A percentile compares a stretch with the other conserved stretches of the same genome.
Conservation (phyloP, 371 early-diverging fungal species). For the Batkoa obscura region DNA sequence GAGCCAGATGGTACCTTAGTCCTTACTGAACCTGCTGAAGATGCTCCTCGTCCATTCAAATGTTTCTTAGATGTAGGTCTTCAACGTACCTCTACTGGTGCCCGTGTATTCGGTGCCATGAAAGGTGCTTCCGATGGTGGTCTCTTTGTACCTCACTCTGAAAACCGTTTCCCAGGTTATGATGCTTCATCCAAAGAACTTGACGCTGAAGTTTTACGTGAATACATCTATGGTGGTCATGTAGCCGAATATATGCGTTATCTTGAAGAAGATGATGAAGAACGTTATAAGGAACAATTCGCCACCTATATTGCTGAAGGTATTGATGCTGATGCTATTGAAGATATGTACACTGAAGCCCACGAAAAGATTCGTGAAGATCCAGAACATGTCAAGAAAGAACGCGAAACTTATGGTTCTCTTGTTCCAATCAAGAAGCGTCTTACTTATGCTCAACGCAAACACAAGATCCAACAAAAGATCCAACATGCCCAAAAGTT, state of each 20-base stretch:
- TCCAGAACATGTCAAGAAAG: slow-evolving; percentile 50
- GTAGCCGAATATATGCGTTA: slow-evolving; percentile 96
- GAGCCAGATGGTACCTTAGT: slow-evolving; percentile 86
- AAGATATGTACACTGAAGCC: slow-evolving; percentile 89
- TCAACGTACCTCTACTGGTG: slow-evolving; percentile 96
- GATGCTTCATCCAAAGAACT: slow-evolving; percentile 76
- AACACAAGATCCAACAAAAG: slow-evolving; percentile 77
- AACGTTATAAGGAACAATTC: slow-evolving; percentile 96
- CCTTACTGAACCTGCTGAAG: slow-evolving; percentile 81
- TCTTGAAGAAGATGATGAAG: slow-evolving; percentile 97
- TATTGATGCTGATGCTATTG: slow-evolving; percentile 80
- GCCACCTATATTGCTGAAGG: slow-evolving; percentile 84
- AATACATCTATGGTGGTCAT: slow-evolving; percentile 98
- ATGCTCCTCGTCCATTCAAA: slow-evolving; percentile 97
- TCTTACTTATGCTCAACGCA: slow-evolving; percentile 79
- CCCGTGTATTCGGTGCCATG: slow-evolving; percentile 97
- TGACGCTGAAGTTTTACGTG: slow-evolving; percentile 88
- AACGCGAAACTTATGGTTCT: slow-evolving; percentile 38
- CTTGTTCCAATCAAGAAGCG: slow-evolving; percentile 31
- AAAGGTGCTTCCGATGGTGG: slow-evolving; percentile 99
- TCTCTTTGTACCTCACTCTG: slow-evolving; percentile 94
- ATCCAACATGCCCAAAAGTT: slow-evolving; percentile 20
- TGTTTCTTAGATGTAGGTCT: slow-evolving; percentile 99
- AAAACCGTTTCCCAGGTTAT: slow-evolving; percentile 97
- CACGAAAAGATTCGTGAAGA: slow-evolving; percentile 89